Percentiles rank a stretch among this genome's conserved stretches.
phyloP scores from a whole-genome alignment of 352 stramenopile species.

The Pythium sp. region DNA sequence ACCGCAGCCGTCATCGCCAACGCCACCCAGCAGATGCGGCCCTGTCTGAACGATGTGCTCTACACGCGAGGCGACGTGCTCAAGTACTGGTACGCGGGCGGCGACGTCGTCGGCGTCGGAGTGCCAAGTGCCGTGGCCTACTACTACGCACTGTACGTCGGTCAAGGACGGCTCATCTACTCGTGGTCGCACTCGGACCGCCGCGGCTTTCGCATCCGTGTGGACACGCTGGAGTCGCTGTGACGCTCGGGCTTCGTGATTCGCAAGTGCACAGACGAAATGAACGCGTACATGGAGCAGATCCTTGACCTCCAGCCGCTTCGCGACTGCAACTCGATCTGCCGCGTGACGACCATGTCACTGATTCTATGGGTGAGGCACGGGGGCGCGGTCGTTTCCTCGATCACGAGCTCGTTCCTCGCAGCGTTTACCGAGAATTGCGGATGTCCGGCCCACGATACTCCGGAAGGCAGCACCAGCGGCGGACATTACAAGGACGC shows the following conservation, averaged over 20 bases:
- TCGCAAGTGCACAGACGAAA: constrained; percentile 3
- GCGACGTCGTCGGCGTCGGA: neutral
- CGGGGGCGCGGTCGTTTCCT: neutral
- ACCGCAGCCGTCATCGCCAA: neutral
- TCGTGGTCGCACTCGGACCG: neutral
- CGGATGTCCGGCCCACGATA: neutral
- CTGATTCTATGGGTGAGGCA: constrained; percentile 2
- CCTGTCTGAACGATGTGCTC: neutral
- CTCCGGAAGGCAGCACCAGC: neutral
- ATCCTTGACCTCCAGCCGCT: constrained; percentile 1
- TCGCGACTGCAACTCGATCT: constrained; percentile 1
- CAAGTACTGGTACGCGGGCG: constrained; percentile 1
- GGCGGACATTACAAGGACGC: neutral
- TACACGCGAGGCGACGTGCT: neutral
- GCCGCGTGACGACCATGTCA: neutral
- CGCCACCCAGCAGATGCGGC: neutral
- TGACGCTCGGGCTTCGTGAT: neutral
- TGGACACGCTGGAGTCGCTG: neutral
- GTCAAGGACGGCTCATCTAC: neutral
- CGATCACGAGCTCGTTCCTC: neutral
- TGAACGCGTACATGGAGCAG: neutral
- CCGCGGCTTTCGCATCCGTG: neutral
- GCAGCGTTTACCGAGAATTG: neutral
- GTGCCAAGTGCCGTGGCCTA: neutral
- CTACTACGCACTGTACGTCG: constrained; percentile 5